Conservation (phyloP, 2,329 filamentous ascomycete genomes). For the Nemania sp. region DNA sequence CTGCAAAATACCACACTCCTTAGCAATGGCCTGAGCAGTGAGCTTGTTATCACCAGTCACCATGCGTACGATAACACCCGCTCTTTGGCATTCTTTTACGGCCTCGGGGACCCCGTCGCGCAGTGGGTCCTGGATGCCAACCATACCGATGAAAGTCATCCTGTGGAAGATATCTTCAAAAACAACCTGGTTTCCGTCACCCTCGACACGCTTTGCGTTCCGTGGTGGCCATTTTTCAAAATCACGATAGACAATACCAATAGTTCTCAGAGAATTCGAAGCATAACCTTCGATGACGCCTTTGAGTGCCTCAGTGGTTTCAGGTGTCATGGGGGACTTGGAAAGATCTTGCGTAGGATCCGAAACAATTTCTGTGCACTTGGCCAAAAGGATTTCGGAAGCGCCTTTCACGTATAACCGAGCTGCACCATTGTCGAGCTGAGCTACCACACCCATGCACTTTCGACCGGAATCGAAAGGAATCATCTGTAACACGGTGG, state of each 20-base stretch:
- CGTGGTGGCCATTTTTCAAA: slow-evolving; percentile 84
- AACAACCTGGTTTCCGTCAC: slow-evolving; percentile 62
- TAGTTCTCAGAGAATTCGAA: slow-evolving; percentile 78
- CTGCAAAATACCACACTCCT: slow-evolving; percentile 76
- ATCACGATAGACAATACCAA: slow-evolving; percentile 81
- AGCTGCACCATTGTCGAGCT: slow-evolving; percentile 55
- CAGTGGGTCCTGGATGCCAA: slow-evolving; percentile 82
- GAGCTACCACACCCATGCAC: slow-evolving; percentile 67
- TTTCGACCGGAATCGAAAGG: slow-evolving; percentile 79
- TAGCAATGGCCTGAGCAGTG: slow-evolving; percentile 78
- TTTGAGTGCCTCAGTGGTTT: slow-evolving; percentile 62
- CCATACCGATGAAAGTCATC: slow-evolving; percentile 71
- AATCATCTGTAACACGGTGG: slow-evolving; percentile 66
- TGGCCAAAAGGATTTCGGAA: slow-evolving; percentile 64
- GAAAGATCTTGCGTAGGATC: slow-evolving; percentile 54
- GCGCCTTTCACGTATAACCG: slow-evolving; percentile 67
- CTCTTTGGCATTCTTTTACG: slow-evolving; percentile 72
- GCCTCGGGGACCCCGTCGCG: slow-evolving; percentile 75
- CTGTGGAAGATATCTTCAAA: slow-evolving; percentile 70
- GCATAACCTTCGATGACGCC: slow-evolving; percentile 78
- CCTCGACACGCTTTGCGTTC: slow-evolving; percentile 58
- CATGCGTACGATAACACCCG: slow-evolving; percentile 82
- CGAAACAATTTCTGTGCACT: slow-evolving; percentile 57
- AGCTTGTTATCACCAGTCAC: slow-evolving; percentile 83
- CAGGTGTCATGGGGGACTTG: slow-evolving; percentile 51